Conservation (phyloP, 192 early-diverging fungal species). For the Umbelopsis sp. region DNA sequence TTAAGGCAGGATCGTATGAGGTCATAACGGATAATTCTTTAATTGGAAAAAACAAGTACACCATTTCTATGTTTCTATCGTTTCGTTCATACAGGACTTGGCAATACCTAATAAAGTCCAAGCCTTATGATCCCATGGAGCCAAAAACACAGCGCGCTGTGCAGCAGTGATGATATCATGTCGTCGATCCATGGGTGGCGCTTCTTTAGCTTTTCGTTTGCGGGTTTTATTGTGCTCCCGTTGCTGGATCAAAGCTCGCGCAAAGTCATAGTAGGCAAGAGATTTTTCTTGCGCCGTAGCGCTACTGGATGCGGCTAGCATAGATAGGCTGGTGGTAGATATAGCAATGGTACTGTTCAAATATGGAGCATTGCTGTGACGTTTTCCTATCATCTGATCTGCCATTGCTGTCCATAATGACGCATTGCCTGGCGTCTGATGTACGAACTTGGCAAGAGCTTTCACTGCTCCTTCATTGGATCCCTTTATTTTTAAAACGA, state of each 20-base stretch:
- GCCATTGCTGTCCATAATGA: slow-evolving; percentile 41
- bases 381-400: slow-evolving; percentile 36
- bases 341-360: slow-evolving; percentile 28
- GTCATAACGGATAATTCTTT: background rate
- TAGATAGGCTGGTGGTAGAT: slow-evolving; percentile 33
- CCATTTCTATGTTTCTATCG: background rate
- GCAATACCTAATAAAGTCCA: slow-evolving; percentile 45
- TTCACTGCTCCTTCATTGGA: slow-evolving; percentile 25
- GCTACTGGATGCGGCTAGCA: slow-evolving; percentile 22
- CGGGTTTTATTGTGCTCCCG: slow-evolving; percentile 35
- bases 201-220: slow-evolving; percentile 32
- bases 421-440: slow-evolving; percentile 38
- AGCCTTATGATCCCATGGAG: slow-evolving; percentile 41
- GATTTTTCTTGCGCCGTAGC: slow-evolving; percentile 32
- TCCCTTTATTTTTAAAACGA: slow-evolving; percentile 13
- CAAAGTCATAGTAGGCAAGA: slow-evolving; percentile 37
- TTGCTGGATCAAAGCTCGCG: slow-evolving; percentile 39
- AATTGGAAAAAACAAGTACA: background rate
- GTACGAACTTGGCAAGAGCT: slow-evolving; percentile 42
- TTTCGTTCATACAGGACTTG: background rate
- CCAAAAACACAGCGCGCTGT: slow-evolving; percentile 43
- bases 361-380: slow-evolving; percentile 4
- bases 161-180: slow-evolving; percentile 25
- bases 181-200: background rate
- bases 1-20: background rate